Evolutionary conservation across 306 rosid genomes (phyloP).

Genomic region (Hippophae tibetana): DNA sequence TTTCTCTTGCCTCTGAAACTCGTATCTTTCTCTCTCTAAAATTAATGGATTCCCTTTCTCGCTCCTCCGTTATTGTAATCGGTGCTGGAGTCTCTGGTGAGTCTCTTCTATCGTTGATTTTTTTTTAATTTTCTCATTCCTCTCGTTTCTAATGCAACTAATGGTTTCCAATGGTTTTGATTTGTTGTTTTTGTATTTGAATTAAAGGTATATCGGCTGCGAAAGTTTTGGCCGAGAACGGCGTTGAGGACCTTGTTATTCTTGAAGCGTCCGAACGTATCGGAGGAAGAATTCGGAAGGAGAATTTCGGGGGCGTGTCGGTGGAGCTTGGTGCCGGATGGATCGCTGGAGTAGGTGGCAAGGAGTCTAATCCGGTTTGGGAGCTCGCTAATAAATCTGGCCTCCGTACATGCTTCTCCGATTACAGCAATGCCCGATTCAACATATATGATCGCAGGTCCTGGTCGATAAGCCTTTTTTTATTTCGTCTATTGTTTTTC

Average conservation of each 20-base stretch:
- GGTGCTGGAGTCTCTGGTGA: conserved; percentile 95
- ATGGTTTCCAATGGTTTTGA: not conserved
- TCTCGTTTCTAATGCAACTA: not conserved
- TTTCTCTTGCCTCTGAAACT: not conserved
- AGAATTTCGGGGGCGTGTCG: conserved; percentile 67
- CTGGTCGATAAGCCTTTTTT: not conserved
- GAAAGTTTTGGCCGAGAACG: conserved; percentile 62
- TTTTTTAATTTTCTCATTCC: not conserved
- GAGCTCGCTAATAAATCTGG: conserved; percentile 61
- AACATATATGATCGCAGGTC: conserved; percentile 89
- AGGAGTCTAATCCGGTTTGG: conserved; percentile 72
- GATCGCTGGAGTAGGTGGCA: conserved; percentile 94
- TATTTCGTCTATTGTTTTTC: too few species aligned
- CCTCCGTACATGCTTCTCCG: conserved; percentile 81
- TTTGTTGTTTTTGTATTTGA: too few species aligned
- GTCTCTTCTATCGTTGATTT: conserved; percentile 1
- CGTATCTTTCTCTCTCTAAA: not conserved
- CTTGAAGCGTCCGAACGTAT: conserved; percentile 89
- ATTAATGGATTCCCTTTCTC: conserved; percentile 59
- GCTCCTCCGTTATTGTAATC: conserved; percentile 70
- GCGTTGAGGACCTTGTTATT: conserved; percentile 61
- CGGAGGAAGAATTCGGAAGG: conserved; percentile 84
- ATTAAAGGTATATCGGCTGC: conserved; percentile 71
- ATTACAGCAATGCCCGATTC: conserved; percentile 83
- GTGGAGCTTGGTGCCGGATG: conserved; percentile 99